Conservation (phyloP, 2,329 filamentous ascomycete species). For the Samsoniella hepiali region DNA sequence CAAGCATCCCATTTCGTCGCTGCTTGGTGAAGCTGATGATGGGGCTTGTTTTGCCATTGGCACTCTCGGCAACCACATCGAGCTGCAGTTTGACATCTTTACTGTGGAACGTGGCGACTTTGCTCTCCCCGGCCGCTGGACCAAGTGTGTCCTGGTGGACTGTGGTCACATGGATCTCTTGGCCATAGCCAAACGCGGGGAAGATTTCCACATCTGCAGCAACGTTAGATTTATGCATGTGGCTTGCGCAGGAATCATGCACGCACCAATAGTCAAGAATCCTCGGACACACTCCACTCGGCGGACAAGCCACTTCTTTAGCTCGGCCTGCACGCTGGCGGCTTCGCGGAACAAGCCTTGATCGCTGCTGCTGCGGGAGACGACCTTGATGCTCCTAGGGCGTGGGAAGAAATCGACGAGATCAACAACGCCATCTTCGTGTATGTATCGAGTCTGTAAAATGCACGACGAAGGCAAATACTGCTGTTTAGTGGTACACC, state of each 20-base stretch:
- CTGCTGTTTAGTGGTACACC: constrained; percentile 70
- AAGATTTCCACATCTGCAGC: constrained; percentile 63
- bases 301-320: constrained; percentile 69
- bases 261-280: constrained; percentile 54
- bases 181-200: constrained; percentile 69
- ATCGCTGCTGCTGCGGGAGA: constrained; percentile 42
- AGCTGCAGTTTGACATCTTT: constrained; percentile 59
- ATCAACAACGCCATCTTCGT: constrained; percentile 71
- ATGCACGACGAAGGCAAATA: constrained; percentile 74
- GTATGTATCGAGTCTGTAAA: constrained; percentile 72
- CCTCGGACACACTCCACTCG: constrained; percentile 72
- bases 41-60: constrained; percentile 43
- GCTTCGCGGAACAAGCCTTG: constrained; percentile 54
- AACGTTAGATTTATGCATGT: constrained; percentile 13
- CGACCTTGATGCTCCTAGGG: constrained; percentile 55
- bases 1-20: constrained; percentile 48
- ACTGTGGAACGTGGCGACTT: constrained; percentile 62
- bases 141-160: constrained; percentile 46
- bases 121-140: constrained; percentile 44
- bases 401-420: constrained; percentile 74
- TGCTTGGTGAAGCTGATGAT: constrained; percentile 54
- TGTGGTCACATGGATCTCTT: constrained; percentile 57
- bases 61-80: constrained; percentile 63
- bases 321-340: constrained; percentile 53
- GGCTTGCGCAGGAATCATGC: neutral